These are phyloP conservation scores for Basidiobolus heterosporus DNA, from an alignment of 371 early-diverging fungal species.

Conservation along the genomic window DNA sequence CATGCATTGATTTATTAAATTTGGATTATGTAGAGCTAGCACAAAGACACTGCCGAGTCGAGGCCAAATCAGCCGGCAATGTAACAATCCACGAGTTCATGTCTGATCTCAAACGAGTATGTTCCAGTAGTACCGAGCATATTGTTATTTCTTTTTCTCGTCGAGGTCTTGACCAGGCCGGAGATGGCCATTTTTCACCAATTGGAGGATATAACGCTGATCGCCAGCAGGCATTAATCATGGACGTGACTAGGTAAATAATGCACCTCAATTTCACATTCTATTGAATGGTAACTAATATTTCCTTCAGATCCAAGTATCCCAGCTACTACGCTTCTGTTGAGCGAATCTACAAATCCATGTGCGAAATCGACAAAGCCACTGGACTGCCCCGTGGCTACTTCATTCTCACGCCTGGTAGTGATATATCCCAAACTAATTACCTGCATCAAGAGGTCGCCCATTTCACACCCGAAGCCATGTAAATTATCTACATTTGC, in stretches of 20 bases:
- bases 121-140: slow-evolving; percentile 44
- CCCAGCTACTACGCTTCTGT: slow-evolving; percentile 64
- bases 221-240: slow-evolving; percentile 24
- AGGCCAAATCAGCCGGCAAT: slow-evolving; percentile 45
- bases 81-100: slow-evolving; percentile 57
- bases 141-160: slow-evolving; percentile 80
- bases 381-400: slow-evolving; percentile 73
- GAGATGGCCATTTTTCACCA: slow-evolving; percentile 36
- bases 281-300: too few species aligned
- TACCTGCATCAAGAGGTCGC: too few species aligned
- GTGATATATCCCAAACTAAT: too few species aligned
- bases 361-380: slow-evolving; percentile 62
- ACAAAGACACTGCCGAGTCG: slow-evolving; percentile 64
- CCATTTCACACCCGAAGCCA: too few species aligned
- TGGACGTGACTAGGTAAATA: slow-evolving; percentile 33
- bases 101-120: slow-evolving; percentile 48
- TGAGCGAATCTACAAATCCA: slow-evolving; percentile 49
- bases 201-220: slow-evolving; percentile 8
- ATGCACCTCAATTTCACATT: too few species aligned
- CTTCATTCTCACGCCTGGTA: slow-evolving; percentile 31
- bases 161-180: slow-evolving; percentile 63
- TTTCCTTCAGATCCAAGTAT: slow-evolving; percentile 77
- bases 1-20: not conserved
- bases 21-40: slow-evolving; percentile 23
- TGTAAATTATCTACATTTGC: too few species aligned